Conservation (phyloP, 306 rosid species). For the Malus sieversii region DNA sequence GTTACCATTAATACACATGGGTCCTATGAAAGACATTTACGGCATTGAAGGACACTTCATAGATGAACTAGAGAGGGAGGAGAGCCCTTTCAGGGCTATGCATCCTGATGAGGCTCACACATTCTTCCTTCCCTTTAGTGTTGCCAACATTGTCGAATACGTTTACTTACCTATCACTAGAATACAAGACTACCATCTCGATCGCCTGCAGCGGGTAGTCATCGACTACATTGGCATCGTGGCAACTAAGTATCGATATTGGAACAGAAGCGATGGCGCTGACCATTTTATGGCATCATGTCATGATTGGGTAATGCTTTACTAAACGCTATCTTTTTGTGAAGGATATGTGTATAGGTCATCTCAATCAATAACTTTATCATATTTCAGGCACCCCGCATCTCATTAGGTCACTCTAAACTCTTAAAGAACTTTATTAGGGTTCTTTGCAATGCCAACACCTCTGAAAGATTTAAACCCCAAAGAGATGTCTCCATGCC, state of each 20-base stretch:
- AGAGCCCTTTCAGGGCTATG: constrained; percentile 32
- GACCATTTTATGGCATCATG: constrained; percentile 56
- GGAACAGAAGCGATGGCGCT: constrained; percentile 47
- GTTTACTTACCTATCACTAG: constrained; percentile 34
- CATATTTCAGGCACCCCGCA: constrained; percentile 44
- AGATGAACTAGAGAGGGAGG: constrained; percentile 36
- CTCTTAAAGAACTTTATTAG: constrained; percentile 54
- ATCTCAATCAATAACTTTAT: too few species aligned
- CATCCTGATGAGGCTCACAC: constrained; percentile 46
- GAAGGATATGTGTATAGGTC: not conserved
- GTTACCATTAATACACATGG: constrained; percentile 34
- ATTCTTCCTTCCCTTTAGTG: constrained; percentile 43
- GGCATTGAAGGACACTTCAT: constrained; percentile 57
- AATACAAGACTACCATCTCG: constrained; percentile 35
- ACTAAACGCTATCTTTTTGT: too few species aligned
- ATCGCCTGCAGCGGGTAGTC: constrained; percentile 34
- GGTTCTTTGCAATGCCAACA: constrained; percentile 70
- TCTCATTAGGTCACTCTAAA: constrained; percentile 43
- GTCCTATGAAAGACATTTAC: constrained; percentile 37
- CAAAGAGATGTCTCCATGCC: constrained; percentile 58
- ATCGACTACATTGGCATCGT: constrained; percentile 33
- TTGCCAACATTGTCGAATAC: constrained; percentile 29
- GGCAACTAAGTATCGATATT: constrained; percentile 32
- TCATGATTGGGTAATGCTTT: constrained; percentile 47
- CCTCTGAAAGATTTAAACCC: constrained; percentile 61